These are phyloP conservation scores for Ustilago tritici DNA, from an alignment of 1,284 basidiomycete genomes.

Conservation along the genomic window DNA sequence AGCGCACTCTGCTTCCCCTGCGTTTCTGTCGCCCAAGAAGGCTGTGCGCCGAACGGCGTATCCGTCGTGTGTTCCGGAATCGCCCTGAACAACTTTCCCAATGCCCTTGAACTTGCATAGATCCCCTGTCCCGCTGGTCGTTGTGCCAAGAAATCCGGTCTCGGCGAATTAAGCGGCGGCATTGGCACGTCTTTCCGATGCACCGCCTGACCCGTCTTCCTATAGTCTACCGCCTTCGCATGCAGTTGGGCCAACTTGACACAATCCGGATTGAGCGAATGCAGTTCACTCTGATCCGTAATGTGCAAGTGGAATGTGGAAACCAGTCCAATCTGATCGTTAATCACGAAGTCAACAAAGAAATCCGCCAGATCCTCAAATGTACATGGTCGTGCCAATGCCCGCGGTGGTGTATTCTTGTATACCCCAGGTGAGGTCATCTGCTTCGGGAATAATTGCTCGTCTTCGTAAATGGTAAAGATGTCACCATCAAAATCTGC, in stretches of 20 bases:
- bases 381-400: slow-evolving; percentile 73
- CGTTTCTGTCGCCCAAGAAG: slow-evolving; percentile 8
- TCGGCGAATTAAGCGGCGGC: slow-evolving; percentile 10
- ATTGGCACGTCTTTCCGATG: slow-evolving; percentile 34
- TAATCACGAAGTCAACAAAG: slow-evolving; percentile 76
- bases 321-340: slow-evolving; percentile 75
- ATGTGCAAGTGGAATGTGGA: slow-evolving; percentile 76
- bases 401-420: slow-evolving; percentile 72
- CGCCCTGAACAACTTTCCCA: slow-evolving; percentile 30
- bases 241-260: slow-evolving; percentile 77
- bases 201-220: slow-evolving; percentile 52
- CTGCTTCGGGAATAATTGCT: slow-evolving; percentile 73
- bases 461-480: slow-evolving; percentile 72
- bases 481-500: slow-evolving; percentile 55
- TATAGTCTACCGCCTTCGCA: slow-evolving; percentile 74
- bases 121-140: slow-evolving; percentile 17
- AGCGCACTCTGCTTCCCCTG: slow-evolving; percentile 18
- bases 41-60: slow-evolving; percentile 21
- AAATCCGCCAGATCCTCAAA: slow-evolving; percentile 80
- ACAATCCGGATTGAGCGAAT: slow-evolving; percentile 76
- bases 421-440: slow-evolving; percentile 74
- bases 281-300: slow-evolving; percentile 76
- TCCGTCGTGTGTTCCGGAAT: slow-evolving; percentile 36
- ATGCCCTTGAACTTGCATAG: slow-evolving; percentile 26
- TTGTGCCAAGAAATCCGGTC: slow-evolving; percentile 36